These are phyloP conservation scores for Ganoderma sp. DNA, from an alignment of 1,284 basidiomycete species.

Conservation along the genomic window DNA sequence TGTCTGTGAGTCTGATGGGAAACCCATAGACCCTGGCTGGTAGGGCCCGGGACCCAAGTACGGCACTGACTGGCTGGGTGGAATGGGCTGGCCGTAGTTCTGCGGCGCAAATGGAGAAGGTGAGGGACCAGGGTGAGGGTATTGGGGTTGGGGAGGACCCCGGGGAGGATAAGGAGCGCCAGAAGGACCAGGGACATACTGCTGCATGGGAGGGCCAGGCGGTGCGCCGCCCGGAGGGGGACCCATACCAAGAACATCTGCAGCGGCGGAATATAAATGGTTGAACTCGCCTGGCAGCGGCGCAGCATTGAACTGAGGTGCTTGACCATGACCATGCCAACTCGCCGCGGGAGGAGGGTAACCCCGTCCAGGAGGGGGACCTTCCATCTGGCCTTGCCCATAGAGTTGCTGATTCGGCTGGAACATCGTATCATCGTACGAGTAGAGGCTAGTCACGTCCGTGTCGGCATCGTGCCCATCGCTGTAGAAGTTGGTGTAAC, in stretches of 20 bases:
- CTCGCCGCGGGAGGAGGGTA: conserved; percentile 40
- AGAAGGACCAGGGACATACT: conserved; percentile 27
- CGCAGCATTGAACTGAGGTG: conserved; percentile 39
- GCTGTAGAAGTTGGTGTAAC: conserved; percentile 36
- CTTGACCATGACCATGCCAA: conserved; percentile 45
- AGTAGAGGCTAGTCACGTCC: conserved; percentile 43
- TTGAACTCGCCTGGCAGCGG: conserved; percentile 53
- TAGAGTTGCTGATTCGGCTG: conserved; percentile 28
- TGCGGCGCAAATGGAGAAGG: conserved; percentile 25
- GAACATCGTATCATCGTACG: conserved; percentile 42
- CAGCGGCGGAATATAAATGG: conserved; percentile 72
- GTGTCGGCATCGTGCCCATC: conserved; percentile 37
- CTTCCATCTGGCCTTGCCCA: conserved; percentile 22
- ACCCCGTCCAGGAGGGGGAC: conserved; percentile 34
- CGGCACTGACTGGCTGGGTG: conserved; percentile 30
- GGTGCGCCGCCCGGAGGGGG: conserved; percentile 51
- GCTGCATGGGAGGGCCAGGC: conserved; percentile 25
- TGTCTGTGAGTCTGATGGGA: conserved; percentile 30
- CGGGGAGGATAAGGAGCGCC: conserved; percentile 29
- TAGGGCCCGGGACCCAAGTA: conserved; percentile 36
- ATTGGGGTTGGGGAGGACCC: conserved; percentile 26
- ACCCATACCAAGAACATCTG: conserved; percentile 80
- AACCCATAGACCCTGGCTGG: conserved; percentile 30
- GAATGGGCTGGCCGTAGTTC: conserved; percentile 25
- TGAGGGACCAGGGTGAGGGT: conserved; percentile 27